These are phyloP conservation scores for Carex scoparia DNA, from an alignment of 176 grass and related monocot genomes.

Conservation along the genomic window DNA sequence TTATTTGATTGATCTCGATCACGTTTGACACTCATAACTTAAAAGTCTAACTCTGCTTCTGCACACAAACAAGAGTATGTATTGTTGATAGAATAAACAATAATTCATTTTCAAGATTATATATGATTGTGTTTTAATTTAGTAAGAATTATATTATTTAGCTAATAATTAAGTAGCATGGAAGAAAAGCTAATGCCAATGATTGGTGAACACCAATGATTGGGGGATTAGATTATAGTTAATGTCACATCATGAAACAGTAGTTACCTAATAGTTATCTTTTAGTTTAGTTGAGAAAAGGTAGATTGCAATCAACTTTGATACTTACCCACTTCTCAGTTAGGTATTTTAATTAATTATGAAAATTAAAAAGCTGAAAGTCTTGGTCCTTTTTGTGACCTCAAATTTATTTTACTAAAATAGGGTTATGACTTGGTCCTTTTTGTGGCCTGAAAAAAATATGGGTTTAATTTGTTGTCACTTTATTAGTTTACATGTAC, in stretches of 20 bases:
- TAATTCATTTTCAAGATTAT: background rate
- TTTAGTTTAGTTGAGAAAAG: background rate
- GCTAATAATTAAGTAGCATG: background rate
- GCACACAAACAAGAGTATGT: too few relatives aligned
- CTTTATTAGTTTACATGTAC: background rate
- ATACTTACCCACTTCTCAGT: background rate
- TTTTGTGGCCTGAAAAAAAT: background rate
- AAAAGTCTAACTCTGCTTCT: too few relatives aligned
- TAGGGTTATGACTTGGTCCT: background rate
- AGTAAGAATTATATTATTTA: background rate
- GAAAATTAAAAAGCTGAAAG: background rate
- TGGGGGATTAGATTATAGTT: background rate
- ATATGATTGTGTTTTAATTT: background rate
- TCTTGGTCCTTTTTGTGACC: background rate
- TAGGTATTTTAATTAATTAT: background rate
- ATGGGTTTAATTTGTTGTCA: background rate
- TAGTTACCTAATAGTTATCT: conserved; percentile 5
- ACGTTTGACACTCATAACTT: too few relatives aligned
- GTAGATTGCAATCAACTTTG: background rate
- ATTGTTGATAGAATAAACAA: too few relatives aligned
- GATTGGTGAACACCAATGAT: background rate
- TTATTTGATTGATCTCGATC: too few relatives aligned
- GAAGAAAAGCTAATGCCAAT: background rate
- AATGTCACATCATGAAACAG: conserved; percentile 14
- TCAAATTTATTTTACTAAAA: background rate